Percentiles rank a stretch among this genome's conserved stretches.
These are phyloP conservation scores for Setaria viridis DNA, from an alignment of 202 grass and related monocot species.

Conservation along the genomic window DNA sequence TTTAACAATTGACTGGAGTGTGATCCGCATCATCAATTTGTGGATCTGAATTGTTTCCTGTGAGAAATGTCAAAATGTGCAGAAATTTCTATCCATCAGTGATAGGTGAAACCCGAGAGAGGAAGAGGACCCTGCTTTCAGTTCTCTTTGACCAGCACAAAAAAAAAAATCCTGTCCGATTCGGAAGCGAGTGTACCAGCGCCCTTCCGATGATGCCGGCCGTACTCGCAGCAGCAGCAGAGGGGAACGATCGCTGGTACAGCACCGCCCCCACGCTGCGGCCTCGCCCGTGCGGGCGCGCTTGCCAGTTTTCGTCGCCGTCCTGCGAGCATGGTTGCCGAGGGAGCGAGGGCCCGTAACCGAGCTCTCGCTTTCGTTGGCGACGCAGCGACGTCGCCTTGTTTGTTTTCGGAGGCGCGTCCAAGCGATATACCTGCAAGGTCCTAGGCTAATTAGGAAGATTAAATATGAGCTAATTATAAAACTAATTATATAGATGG, in stretches of 20 bases:
- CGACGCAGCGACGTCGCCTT: not conserved
- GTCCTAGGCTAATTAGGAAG: no score
- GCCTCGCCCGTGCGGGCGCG: not conserved
- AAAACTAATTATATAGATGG: no score
- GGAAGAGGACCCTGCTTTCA: conserved; percentile 2
- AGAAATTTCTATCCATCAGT: no score
- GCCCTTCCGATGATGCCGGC: not conserved
- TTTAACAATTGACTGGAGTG: conserved; percentile 26
- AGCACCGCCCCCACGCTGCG: not conserved
- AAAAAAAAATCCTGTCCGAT: not conserved
- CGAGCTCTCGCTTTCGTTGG: not conserved
- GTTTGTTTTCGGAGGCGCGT: not conserved
- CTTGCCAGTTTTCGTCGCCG: not conserved
- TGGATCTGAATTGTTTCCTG: no score
- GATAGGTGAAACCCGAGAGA: no score
- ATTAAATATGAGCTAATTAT: no score
- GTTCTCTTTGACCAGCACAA: conserved; percentile 1
- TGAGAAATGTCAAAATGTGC: no score
- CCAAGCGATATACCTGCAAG: no score
- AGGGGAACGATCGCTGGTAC: not conserved
- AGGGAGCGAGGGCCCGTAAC: not conserved
- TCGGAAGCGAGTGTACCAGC: not conserved
- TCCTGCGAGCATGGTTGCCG: not conserved
- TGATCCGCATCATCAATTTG: conserved; percentile 12
- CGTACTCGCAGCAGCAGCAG: not conserved